Evolutionary conservation across 2,329 filamentous ascomycete species (phyloP), one percentile per base, ranked within the genome.

Genomic region (Alternaria gansuensis): DNA sequence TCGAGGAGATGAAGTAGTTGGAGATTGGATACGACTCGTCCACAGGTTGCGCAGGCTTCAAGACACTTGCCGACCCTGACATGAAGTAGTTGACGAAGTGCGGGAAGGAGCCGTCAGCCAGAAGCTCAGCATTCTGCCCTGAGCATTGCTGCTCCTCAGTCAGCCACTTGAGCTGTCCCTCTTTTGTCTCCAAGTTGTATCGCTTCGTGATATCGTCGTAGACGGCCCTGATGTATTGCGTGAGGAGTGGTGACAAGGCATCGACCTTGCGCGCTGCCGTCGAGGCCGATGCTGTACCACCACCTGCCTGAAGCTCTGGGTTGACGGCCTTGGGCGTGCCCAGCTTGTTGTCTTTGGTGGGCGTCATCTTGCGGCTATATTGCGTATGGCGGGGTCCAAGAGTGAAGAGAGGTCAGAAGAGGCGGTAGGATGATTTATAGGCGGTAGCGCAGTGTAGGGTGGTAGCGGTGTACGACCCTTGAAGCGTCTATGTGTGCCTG

Each of bases 1-100:
- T 97, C 66, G 92, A 96, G 62, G 90, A 96, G 75, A 97, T 93
- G 77, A 92, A 97, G 80, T 97, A 97, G 74, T 96, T 92, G 45
- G 90, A 91, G 57, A 96, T 83, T 4, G 92, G 90, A 51, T 85
- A 86, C 0, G 84, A 84, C 31, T 87, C 75, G 71, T 93, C 89
- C 82, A 62, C 79, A 70, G 29, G 79, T 67, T 23, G 77, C 57
- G 7, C 78, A 75, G 23, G 78, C 74, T n/a, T 82, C 81, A 63
- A 67, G 34, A 80, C 83, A 65, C 79, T 80, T 7, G 80, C 80
- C 13, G 77, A 73, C 21, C 78, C 72, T 29, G 78, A 81, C 48
- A 77, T 76, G 77, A 85, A 82, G 63, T 83, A 84, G 44, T 77
- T 73, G 33, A 66, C 70, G 33, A 77, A 77, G 37, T 69, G 63